phyloP scores from a whole-genome alignment of 257 asterid species.

The Linderniella brevidens region DNA sequence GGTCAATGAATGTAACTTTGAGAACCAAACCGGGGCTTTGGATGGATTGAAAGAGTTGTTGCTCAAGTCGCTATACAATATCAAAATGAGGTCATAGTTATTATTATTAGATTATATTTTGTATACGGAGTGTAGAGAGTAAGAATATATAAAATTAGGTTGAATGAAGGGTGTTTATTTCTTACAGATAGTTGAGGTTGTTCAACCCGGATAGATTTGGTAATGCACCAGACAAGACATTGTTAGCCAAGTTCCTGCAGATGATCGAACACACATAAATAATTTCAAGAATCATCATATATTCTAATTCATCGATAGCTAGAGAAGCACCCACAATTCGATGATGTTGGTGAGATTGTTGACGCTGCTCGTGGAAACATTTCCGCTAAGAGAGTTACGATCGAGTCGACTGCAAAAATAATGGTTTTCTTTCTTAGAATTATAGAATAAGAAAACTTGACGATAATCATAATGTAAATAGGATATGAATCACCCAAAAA shows the following conservation, averaged over 20 bases:
- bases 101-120: conserved; percentile 9
- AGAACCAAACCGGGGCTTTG: conserved; percentile 41
- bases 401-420: conserved; percentile 49
- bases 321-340: conserved; percentile 48
- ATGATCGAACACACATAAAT: too few relatives aligned
- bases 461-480: conserved; percentile 7
- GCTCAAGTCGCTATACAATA: conserved; percentile 43
- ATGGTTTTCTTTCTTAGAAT: conserved; percentile 3
- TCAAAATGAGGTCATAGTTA: background rate
- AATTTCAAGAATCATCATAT: background rate
- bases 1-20: conserved; percentile 38
- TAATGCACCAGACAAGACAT: conserved; percentile 38
- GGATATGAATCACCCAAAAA: too few relatives aligned
- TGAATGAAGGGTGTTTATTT: too few relatives aligned
- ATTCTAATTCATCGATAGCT: background rate
- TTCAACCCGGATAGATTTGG: conserved; percentile 55
- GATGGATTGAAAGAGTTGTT: conserved; percentile 42
- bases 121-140: conserved; percentile 48
- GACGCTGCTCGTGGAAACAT: conserved; percentile 46
- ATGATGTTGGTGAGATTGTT: conserved; percentile 40
- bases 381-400: conserved; percentile 38
- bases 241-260: conserved; percentile 66
- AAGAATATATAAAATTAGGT: too few relatives aligned
- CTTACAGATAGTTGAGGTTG: too few relatives aligned
- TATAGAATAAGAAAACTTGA: background rate